phyloP scores from a whole-genome alignment of 164 flowering plant species.

The Euptelea pleiosperma region DNA sequence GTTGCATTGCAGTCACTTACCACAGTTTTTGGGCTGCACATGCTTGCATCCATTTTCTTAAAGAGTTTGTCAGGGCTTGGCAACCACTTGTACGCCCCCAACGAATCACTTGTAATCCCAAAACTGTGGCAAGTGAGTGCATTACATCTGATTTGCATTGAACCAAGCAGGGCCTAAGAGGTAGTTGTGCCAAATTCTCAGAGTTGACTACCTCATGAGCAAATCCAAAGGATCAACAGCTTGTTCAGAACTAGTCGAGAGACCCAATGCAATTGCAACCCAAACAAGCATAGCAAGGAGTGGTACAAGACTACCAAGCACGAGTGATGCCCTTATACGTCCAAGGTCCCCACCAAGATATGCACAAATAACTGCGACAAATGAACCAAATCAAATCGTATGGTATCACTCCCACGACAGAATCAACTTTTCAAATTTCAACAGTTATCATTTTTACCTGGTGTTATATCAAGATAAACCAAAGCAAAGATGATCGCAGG shows the following conservation, averaged over 20 bases:
- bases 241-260: constrained; percentile 36
- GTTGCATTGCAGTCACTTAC: no score
- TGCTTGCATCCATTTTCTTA: no score
- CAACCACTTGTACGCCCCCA: no score
- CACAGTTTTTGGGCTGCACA: no score
- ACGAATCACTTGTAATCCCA: no score
- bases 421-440: background rate
- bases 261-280: constrained; percentile 68
- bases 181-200: no score
- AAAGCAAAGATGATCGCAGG: constrained; percentile 74
- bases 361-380: constrained; percentile 65
- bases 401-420: background rate
- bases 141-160: no score
- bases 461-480: constrained; percentile 70
- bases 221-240: constrained; percentile 59
- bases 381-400: background rate
- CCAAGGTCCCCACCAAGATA: constrained; percentile 63
- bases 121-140: no score
- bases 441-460: constrained; percentile 34
- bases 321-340: constrained; percentile 51
- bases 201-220: constrained; percentile 64
- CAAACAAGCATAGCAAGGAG: constrained; percentile 60
- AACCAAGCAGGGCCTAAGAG: no score
- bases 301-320: constrained; percentile 67
- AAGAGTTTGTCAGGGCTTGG: no score